Evolutionary conservation across 306 rosid species (phyloP), one percentile per base, ranked within the genome.

Genomic region (Adenanthera pavonina): DNA sequence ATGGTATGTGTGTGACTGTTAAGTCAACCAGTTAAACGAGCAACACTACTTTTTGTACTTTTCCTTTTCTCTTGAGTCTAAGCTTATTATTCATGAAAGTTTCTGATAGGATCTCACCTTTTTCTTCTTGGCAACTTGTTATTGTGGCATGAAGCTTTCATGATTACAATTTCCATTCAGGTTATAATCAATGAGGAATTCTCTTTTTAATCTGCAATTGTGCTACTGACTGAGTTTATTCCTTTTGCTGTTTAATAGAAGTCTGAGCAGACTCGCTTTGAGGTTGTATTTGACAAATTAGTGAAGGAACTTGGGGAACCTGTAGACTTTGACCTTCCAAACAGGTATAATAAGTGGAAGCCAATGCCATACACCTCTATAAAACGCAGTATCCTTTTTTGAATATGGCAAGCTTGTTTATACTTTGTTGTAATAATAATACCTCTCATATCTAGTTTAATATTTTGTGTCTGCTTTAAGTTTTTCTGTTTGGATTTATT

Each of bases 301-400:
- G 77, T 79, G 81, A 91, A 87, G 86, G 82, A 89, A 89, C 84
- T 87, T 61, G 89, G 86, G 84, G 87, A 69, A 83, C 89, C 91
- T 44, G 91, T 86, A 20, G 93, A 91, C 65, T 91, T 91, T 71
- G 89, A 89, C 71, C 93, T 91, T 77, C 95, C 92, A 11, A 89
- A 89, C 54, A 86, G 92, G 88, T 77, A 81, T 64, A 78, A 67
- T 54, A 91, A 88, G 49, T 83, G 86, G 85, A 91, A 82, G 79
- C 80, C 89, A 9, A 76, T 83, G 83, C 84, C 82, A 4, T 89
- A 84, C 86, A 89, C 82, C 62, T 91, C 78, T 54, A 91, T 91
- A 5, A 91, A 84, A 86, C 91, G 95, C 76, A 91, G 95, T 91
- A 91, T 91, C 93, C 91, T 91, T 82, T 43, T 2, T 19, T 20